phyloP scores from a whole-genome alignment of 2,329 filamentous ascomycete species.

The Colletotrichum sp. region DNA sequence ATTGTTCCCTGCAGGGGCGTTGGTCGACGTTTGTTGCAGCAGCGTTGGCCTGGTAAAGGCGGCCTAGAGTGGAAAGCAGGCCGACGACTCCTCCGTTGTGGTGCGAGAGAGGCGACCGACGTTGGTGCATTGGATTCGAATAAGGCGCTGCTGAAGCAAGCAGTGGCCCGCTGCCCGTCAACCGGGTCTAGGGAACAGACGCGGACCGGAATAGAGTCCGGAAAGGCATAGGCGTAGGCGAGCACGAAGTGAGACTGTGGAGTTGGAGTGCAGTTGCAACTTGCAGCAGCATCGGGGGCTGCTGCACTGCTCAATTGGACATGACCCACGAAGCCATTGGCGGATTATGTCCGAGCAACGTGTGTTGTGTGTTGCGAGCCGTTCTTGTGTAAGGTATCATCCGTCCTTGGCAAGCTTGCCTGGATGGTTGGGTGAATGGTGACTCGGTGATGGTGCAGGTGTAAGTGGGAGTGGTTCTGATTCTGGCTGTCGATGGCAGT shows the following conservation, averaged over 20 bases:
- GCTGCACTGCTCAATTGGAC: not conserved
- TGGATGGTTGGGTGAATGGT: not conserved
- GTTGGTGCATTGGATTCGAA: not conserved
- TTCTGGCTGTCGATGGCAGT: not conserved
- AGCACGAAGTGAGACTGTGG: not conserved
- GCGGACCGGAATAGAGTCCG: not conserved
- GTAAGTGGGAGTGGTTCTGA: not conserved
- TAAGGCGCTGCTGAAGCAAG: not conserved
- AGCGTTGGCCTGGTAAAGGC: not conserved
- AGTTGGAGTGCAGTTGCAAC: not conserved
- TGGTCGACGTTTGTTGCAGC: not conserved
- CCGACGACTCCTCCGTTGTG: not conserved
- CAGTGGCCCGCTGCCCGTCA: not conserved
- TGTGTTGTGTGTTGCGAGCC: not conserved
- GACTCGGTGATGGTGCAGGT: not conserved
- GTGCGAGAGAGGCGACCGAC: not conserved
- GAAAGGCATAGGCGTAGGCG: not conserved
- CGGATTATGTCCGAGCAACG: not conserved
- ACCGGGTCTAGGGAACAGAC: slow-evolving; percentile 3
- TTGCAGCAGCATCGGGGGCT: not conserved
- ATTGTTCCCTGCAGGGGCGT: not conserved
- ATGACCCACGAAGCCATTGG: not conserved
- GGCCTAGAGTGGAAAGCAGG: not conserved
- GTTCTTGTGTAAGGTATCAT: not conserved
- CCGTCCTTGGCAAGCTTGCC: not conserved